phyloP scores from a whole-genome alignment of 192 early-diverging fungal species.

The Coemansia sp. region DNA sequence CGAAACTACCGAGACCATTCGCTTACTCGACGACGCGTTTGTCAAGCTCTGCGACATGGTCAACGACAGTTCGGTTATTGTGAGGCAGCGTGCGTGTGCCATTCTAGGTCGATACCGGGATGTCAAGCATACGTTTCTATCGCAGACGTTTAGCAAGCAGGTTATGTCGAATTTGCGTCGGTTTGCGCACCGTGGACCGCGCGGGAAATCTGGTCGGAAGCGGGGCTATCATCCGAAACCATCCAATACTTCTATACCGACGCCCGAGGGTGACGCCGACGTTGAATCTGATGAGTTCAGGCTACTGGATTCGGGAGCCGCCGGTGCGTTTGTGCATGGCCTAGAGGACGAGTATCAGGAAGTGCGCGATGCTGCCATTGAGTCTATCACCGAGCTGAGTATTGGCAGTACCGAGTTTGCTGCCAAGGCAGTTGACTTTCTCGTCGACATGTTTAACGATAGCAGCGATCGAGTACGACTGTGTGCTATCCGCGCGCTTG shows the following conservation, averaged over 20 bases:
- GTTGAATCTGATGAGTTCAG: conserved; percentile 67
- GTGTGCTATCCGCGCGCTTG: conserved; percentile 75
- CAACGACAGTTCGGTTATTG: conserved; percentile 67
- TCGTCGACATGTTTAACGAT: conserved; percentile 98
- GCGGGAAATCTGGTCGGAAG: conserved; percentile 21
- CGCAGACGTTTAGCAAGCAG: conserved; percentile 78
- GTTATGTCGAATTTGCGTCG: conserved; percentile 68
- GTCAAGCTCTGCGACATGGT: conserved; percentile 81
- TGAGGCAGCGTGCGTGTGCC: conserved; percentile 74
- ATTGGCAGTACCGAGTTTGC: conserved; percentile 71
- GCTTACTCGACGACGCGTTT: conserved; percentile 74
- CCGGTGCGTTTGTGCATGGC: conserved; percentile 94
- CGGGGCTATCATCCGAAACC: conserved; percentile 19
- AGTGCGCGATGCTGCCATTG: conserved; percentile 84
- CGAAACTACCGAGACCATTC: conserved; percentile 24
- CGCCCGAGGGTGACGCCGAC: conserved; percentile 67
- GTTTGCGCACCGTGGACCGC: conserved; percentile 23
- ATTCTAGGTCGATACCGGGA: conserved; percentile 65
- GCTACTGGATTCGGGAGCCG: conserved; percentile 78
- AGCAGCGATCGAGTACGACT: conserved; percentile 84
- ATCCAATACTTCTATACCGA: conserved; percentile 55
- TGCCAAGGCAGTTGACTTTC: conserved; percentile 70
- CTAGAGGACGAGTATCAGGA: conserved; percentile 93
- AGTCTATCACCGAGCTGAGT: conserved; percentile 78
- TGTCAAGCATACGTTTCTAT: conserved; percentile 61